Percentiles rank a stretch among this genome's conserved stretches.
These are phyloP conservation scores for Plasmodium berghei DNA, from an alignment of 169 alveolate genomes.

Conservation along the genomic window DNA sequence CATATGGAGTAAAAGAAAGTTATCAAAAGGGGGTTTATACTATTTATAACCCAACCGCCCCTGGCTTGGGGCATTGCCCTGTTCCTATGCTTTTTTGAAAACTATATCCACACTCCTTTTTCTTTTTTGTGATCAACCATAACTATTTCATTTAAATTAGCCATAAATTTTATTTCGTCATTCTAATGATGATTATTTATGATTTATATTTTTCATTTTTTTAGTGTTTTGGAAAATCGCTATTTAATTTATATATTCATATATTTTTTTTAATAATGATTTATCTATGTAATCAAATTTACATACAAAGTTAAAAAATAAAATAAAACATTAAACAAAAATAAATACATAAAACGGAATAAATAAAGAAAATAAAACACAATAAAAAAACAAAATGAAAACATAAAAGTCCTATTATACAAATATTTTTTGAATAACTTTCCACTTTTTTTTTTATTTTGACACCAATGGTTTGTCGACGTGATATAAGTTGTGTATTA, in stretches of 20 bases:
- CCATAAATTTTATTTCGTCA: neutral
- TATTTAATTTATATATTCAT: neutral
- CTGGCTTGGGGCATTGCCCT: slow-evolving; percentile 88
- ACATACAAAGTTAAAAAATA: no score
- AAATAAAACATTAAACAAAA: no score
- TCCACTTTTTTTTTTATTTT: slow-evolving; percentile 16
- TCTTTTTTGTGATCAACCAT: no score
- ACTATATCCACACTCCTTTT: no score
- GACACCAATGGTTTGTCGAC: slow-evolving; percentile 73
- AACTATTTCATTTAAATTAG: no score
- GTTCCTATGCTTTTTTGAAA: slow-evolving; percentile 85
- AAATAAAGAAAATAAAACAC: slow-evolving; percentile 13
- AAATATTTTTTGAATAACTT: neutral
- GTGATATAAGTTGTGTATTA: slow-evolving; percentile 72
- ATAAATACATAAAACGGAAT: no score
- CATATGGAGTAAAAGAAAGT: slow-evolving; percentile 86
- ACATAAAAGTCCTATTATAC: neutral
- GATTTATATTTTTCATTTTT: neutral
- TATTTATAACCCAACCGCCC: slow-evolving; percentile 87
- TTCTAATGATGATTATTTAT: neutral
- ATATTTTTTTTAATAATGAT: no score
- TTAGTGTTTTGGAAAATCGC: neutral
- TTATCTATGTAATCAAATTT: no score
- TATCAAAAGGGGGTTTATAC: slow-evolving; percentile 84
- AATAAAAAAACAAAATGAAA: neutral